A percentile compares a stretch with the other conserved stretches of the same genome.
These are phyloP conservation scores for Termitomyces sp. DNA, from an alignment of 768 basidiomycete species.

Conservation along the genomic window DNA sequence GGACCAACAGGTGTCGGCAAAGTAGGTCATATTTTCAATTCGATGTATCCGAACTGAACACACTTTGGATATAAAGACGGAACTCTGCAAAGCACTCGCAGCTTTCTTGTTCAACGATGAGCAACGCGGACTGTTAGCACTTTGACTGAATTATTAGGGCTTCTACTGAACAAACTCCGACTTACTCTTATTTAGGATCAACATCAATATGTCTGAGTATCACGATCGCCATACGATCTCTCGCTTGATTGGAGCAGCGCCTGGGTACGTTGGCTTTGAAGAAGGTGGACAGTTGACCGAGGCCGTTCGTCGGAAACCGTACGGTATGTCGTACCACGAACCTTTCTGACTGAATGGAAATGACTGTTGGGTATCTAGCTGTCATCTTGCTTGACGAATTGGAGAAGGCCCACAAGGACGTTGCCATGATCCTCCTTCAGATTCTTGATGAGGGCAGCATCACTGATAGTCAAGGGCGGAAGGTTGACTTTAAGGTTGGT, in stretches of 20 bases:
- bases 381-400: conserved; percentile 83
- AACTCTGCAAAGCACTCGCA: conserved; percentile 84
- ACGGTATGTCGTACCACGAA: conserved; percentile 41
- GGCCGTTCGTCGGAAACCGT: conserved; percentile 86
- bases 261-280: conserved; percentile 92
- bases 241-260: conserved; percentile 85
- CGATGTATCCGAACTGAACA: not conserved
- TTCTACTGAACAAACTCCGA: not conserved
- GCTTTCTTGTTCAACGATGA: conserved; percentile 89
- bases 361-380: conserved; percentile 26
- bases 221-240: conserved; percentile 91
- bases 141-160: not conserved
- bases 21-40: conserved; percentile 25
- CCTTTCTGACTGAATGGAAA: not conserved
- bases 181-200: conserved; percentile 45
- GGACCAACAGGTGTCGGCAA: conserved; percentile 89
- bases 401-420: conserved; percentile 94
- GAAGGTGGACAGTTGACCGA: conserved; percentile 88
- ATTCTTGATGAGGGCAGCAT: conserved; percentile 87
- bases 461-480: conserved; percentile 88
- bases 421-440: conserved; percentile 85
- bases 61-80: conserved; percentile 50
- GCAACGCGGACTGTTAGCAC: conserved; percentile 69
- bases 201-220: conserved; percentile 96
- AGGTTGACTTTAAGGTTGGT: conserved; percentile 83